Conservation (phyloP, 371 early-diverging fungal species). For the Chytridiales sp. region DNA sequence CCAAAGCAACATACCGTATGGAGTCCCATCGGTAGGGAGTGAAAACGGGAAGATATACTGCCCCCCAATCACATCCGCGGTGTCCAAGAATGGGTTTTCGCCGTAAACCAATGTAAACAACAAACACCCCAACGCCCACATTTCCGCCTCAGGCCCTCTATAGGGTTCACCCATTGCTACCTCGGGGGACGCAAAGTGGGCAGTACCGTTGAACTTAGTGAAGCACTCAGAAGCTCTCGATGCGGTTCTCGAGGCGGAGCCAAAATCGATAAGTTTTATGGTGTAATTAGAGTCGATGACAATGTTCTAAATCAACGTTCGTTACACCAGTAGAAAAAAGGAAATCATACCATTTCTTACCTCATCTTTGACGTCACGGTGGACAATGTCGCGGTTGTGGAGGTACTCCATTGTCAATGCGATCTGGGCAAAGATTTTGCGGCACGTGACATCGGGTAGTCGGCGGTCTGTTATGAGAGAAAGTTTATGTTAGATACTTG, state of each 20-base stretch:
- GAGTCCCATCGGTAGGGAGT: too few relatives aligned
- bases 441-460: conserved; percentile 24
- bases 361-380: conserved; percentile 11
- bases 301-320: conserved; percentile 3
- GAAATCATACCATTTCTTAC: too few relatives aligned
- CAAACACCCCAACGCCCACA: conserved; percentile 63
- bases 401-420: too few relatives aligned
- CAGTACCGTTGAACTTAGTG: conserved; percentile 42
- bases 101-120: conserved; percentile 49
- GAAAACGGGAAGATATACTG: conserved; percentile 10
- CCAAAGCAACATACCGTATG: too few relatives aligned
- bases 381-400: too few relatives aligned
- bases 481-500: conserved; percentile 1
- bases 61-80: conserved; percentile 35
- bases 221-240: conserved; percentile 29
- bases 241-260: conserved; percentile 30
- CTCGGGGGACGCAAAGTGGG: conserved; percentile 66
- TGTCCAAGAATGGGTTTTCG: conserved; percentile 50
- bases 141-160: conserved; percentile 73
- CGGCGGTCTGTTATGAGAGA: conserved; percentile 16
- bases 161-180: conserved; percentile 66
- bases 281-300: conserved; percentile 13
- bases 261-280: conserved; percentile 12
- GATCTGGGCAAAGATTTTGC: conserved; percentile 41
- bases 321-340: neutral